Evolutionary conservation across 768 basidiomycete genomes (phyloP), one percentile per base, ranked within the genome.

Genomic region (Austroboletus eburneus): DNA sequence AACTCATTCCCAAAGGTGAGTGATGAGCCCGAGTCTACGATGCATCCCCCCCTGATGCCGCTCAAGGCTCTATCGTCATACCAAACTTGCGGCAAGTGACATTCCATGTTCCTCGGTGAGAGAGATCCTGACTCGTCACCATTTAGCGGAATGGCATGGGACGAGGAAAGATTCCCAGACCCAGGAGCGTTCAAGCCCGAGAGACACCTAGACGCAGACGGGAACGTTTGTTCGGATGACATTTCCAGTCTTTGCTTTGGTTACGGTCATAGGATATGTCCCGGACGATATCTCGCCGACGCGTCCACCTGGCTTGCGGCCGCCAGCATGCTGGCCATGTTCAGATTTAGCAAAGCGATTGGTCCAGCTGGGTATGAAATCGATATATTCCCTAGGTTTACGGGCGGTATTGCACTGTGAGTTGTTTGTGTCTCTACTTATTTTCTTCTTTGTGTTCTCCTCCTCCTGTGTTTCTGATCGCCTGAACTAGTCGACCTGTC

Each of bases 1-100:
- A 73, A 34, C 58, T 73, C 3, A 83, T 83, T 45, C 80, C 80
- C 5, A 71, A 72, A 46, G 80, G 79, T 51, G n/a, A 16, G 51
- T 34, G 5, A 14, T 14, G 13, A 37, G 12, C 27, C 16, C 22
- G 23, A 32, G 4, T 32, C 3, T 32, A 7, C n/a, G 14, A 32
- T 12, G 21, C 12, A 12, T 32, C 16, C 17, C 8, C 43, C 35
- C 20, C 17, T 23, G n/a, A 4, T 17, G 24, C 8, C 14, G 5
- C 24, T 51, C 30, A 39, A 64, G 62, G 57, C 30, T 39, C 59
- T n/a, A 16, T 49, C 35, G 44, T 63, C 6, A 43, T 63, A 42
- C 47, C 48, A 12, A 62, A 64, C 27, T n/a, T 48, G 24, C 56
- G 57, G 62, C 53, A 37, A 3, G 54, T 45, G 12, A 2, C 25